Evolutionary conservation across 2,329 filamentous ascomycete species (phyloP).

Genomic region (Penicillium polonicum): DNA sequence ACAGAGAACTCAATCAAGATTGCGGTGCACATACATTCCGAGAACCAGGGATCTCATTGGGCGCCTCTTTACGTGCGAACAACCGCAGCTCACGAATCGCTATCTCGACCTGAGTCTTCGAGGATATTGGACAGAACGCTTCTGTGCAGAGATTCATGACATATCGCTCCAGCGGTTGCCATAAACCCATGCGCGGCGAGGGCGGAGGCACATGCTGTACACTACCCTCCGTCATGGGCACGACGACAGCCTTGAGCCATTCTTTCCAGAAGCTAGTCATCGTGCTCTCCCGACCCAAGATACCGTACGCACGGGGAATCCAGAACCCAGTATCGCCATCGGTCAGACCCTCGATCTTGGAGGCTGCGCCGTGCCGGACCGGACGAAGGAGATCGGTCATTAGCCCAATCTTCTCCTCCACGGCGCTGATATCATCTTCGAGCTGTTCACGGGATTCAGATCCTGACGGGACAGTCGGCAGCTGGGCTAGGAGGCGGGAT

Average conservation of each 20-base stretch:
- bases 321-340: slow-evolving; percentile 94
- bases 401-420: slow-evolving; percentile 93
- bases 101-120: slow-evolving; percentile 93
- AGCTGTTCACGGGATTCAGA: slow-evolving; percentile 77
- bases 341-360: slow-evolving; percentile 94
- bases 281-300: slow-evolving; percentile 78
- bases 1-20: background rate
- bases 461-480: slow-evolving; percentile 77
- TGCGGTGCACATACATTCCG: slow-evolving; percentile 56
- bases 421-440: slow-evolving; percentile 90
- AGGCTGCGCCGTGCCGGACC: slow-evolving; percentile 87
- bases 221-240: slow-evolving; percentile 89
- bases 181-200: slow-evolving; percentile 86
- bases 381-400: slow-evolving; percentile 96
- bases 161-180: slow-evolving; percentile 95
- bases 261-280: slow-evolving; percentile 97
- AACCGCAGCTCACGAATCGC: slow-evolving; percentile 84
- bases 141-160: slow-evolving; percentile 96
- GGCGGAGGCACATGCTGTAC: slow-evolving; percentile 80
- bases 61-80: slow-evolving; percentile 88
- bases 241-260: slow-evolving; percentile 90
- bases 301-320: slow-evolving; percentile 90
- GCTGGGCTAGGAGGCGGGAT: slow-evolving; percentile 78
- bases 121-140: slow-evolving; percentile 85
- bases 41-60: slow-evolving; percentile 89